Evolutionary conservation across 1,284 basidiomycete genomes (phyloP).

Genomic region (Sutorius eximius): DNA sequence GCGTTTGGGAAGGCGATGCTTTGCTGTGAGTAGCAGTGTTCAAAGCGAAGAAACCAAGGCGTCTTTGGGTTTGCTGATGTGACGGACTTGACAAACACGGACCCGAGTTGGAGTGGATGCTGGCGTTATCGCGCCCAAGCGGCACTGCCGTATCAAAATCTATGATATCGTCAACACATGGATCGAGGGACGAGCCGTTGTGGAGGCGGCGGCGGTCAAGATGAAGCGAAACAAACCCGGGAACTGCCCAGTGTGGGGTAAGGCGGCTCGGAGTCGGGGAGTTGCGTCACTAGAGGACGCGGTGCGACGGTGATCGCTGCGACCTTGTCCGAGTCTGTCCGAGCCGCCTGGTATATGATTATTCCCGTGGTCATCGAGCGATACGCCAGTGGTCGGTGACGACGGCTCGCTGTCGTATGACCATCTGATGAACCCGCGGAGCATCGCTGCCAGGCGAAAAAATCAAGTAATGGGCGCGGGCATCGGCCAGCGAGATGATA

Average conservation of each 20-base stretch:
- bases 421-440: constrained; percentile 23
- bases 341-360: constrained; percentile 2
- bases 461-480: neutral
- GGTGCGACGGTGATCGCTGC: constrained; percentile 29
- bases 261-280: constrained; percentile 18
- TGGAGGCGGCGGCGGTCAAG: constrained; percentile 3
- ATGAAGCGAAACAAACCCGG: constrained; percentile 17
- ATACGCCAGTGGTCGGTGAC: constrained; percentile 11
- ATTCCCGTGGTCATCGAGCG: constrained; percentile 14
- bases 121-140: constrained; percentile 10
- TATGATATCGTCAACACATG: constrained; percentile 14
- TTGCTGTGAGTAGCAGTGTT: constrained; percentile 20
- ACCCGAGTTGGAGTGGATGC: constrained; percentile 9
- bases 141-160: constrained; percentile 12
- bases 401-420: constrained; percentile 26
- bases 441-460: constrained; percentile 18
- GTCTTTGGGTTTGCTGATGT: constrained; percentile 14
- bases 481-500: neutral
- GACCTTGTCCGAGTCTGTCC: constrained; percentile 10
- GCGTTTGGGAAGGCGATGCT: constrained; percentile 11
- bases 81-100: constrained; percentile 13
- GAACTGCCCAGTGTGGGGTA: constrained; percentile 17
- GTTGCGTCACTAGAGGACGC: constrained; percentile 31
- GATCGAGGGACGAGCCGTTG: constrained; percentile 4
- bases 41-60: constrained; percentile 24